Conservation (phyloP, 305 asterid genomes). For the Solanum hybrid region DNA sequence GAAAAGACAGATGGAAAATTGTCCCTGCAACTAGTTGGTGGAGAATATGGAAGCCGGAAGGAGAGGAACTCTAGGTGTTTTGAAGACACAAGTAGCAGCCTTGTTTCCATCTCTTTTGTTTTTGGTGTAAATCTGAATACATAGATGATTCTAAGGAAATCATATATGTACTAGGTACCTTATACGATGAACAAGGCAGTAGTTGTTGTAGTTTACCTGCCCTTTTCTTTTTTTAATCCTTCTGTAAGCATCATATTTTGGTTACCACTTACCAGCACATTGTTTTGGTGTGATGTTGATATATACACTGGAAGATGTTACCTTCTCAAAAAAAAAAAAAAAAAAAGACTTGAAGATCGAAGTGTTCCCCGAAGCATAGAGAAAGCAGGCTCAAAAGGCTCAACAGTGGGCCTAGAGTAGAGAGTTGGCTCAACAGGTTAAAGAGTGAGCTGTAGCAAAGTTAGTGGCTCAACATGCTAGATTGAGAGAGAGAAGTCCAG, state of each 20-base stretch:
- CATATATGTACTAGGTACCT: background rate
- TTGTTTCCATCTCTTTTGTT: background rate
- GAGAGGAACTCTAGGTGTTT: background rate
- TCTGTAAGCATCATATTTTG: background rate
- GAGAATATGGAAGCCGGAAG: background rate
- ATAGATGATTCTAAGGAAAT: background rate
- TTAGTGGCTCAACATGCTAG: background rate
- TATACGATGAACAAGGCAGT: background rate
- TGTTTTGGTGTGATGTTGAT: background rate
- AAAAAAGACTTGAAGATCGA: background rate
- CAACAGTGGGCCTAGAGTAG: background rate
- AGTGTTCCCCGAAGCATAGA: background rate
- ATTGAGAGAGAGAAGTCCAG: background rate
- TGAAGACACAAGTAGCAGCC: background rate
- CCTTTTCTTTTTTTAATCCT: background rate
- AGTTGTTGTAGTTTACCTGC: background rate
- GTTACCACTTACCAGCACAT: background rate
- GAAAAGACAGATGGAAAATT: background rate
- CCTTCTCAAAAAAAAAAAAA: background rate
- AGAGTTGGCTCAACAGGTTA: background rate
- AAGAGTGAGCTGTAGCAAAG: background rate
- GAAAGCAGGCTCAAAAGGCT: background rate
- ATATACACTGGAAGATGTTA: background rate
- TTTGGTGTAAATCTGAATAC: background rate
- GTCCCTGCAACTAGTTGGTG: background rate